Base-by-base conservation (phyloP, 257 asterid genomes). In the Perilla frutescens region DNA sequence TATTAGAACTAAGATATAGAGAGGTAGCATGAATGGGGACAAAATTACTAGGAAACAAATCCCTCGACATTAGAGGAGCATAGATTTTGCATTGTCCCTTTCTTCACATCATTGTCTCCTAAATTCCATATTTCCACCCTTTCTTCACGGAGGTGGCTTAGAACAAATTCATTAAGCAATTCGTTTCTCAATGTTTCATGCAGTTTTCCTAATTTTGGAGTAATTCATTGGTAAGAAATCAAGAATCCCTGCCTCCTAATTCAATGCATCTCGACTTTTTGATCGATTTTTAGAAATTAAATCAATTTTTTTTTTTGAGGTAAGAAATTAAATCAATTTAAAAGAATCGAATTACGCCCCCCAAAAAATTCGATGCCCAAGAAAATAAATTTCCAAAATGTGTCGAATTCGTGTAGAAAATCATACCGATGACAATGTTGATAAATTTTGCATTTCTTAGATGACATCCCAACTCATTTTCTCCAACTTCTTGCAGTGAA, bases 11-110 rank as follows among this genome's bases (percentile, higher is more conserved):
- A 75, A 71, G 70, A 47, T 62, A 62, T 44, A 49, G 20, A 41
- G 64, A 66, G 77, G 68, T 69, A 50, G 79, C 29, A 68, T 59
- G 81, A 32, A 79, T 72, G 43, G 76, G 71, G 85, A 82, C 83
- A 62, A 31, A 57, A 74, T 14, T 26, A 66, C 3, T 68, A 71
- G 62, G 66, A 37, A 73, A 55, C 71, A 74, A 73, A 36, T 37
- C 60, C 45, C 77, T 77, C 80, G 81, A 81, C 81, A 78, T 6
- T 31, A 45, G 62, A 66, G 73, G 68, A 41, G 53, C 79, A 49
- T 75, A 54, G 76, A 44, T 73, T 75, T 41, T 73, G 68, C 49
- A 73, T 32, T 78, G 83, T 78, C 81, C 66, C 78, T 55, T 34
- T 69, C 72, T 55, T 62, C 59, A 9, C 15, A 37, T 67, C 68